phyloP scores from a whole-genome alignment of 768 basidiomycete genomes.

The Calocybe gangraenosa region DNA sequence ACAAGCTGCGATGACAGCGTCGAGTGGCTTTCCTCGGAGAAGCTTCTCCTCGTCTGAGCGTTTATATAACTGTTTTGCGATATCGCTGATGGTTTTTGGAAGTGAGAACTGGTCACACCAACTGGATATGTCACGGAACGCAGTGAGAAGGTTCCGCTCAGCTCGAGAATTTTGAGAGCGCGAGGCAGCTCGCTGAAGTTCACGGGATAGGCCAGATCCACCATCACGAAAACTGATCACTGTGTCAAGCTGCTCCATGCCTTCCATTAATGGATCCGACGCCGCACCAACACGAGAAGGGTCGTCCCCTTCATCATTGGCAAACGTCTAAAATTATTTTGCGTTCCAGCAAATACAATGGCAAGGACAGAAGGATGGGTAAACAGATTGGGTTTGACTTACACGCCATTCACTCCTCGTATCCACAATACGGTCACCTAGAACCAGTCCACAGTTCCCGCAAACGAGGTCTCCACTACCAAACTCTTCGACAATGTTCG shows the following conservation, averaged over 20 bases:
- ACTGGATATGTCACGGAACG: conserved; percentile 86
- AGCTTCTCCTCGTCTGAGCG: conserved; percentile 95
- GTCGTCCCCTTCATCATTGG: conserved; percentile 98
- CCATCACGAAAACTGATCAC: conserved; percentile 95
- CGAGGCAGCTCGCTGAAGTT: conserved; percentile 89
- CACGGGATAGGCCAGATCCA: conserved; percentile 86
- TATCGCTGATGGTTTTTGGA: conserved; percentile 90
- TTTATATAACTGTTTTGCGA: conserved; percentile 96
- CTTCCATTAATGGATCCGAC: conserved; percentile 88
- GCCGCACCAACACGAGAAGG: conserved; percentile 99
- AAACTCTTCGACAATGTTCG: conserved; percentile 96
- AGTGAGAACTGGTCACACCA: conserved; percentile 97
- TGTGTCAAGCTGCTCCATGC: conserved; percentile 92
- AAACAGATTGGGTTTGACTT: conserved; percentile 41
- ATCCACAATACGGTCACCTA: conserved; percentile 96
- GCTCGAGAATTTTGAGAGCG: conserved; percentile 74
- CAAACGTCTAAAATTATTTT: conserved; percentile 72
- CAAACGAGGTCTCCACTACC: conserved; percentile 97
- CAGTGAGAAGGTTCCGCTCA: conserved; percentile 81
- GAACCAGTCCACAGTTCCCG: conserved; percentile 86
- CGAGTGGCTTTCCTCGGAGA: conserved; percentile 84
- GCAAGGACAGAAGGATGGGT: conserved; percentile 7
- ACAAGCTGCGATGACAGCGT: conserved; percentile 94
- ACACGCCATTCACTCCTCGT: conserved; percentile 98
- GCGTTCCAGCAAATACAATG: conserved; percentile 12